Evolutionary conservation across 345 rosid species (phyloP), one percentile per base, ranked within the genome.

Genomic region (Heritiera littoralis): DNA sequence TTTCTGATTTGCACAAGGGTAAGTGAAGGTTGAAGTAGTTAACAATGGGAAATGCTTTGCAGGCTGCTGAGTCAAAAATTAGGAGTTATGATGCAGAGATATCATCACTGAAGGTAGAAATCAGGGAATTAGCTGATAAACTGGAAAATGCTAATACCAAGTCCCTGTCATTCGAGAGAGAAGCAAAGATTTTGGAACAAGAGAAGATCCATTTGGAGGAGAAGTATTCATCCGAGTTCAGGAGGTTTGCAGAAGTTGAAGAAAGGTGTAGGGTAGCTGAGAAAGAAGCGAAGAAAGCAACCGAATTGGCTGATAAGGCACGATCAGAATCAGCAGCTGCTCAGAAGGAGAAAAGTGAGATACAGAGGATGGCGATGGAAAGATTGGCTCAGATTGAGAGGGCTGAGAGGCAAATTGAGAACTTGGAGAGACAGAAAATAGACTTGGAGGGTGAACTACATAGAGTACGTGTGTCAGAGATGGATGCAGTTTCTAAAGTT

Each of bases 301-400:
- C 90, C 54, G 98, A 97, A 75, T 38, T 91, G 80, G 99, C 99
- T 28, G 98, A 94, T 76, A 92, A 67, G 84, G 98, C 95, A 56
- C 97, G 93, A 43, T 84, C 86, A 59, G 99, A 94, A 78, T 97
- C 98, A 18, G 92, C 76, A 32, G 82, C 87, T 76, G 94, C 98
- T 60, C 95, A 91, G 66, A 93, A 82, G 85, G 99, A 92, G 79
- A 97, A 90, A 85, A 89, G 79, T 5, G 94, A 92, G 80, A 84
- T 90, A 67, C 98, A 94, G 86, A 94, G 78, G 80, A 64, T 92
- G 84, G 97, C 98, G n/a, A 94, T 94, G 93, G 98, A 97, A 85
- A 92, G 97, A 84, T 82, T 88, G 82, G 89, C 98, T 58, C 92
- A 87, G 75, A 88, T 94, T 59, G 98, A 97, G 88, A 90, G 97